Conservation (phyloP, 345 rosid species). For the Pugionium cornutum region DNA sequence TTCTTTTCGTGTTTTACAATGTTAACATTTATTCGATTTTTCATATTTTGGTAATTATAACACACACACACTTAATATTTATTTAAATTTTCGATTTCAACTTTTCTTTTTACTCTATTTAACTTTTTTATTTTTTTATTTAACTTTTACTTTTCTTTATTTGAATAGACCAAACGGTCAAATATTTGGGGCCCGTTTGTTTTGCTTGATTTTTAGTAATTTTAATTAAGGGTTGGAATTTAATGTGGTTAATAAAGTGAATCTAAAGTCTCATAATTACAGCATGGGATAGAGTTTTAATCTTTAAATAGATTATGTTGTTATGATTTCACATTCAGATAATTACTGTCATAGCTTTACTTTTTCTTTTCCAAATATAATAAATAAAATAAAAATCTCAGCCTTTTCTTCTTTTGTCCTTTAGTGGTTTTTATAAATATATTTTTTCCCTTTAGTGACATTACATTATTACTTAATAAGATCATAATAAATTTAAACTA, state of each 20-base stretch:
- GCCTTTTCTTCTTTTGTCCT: slow-evolving; percentile 35
- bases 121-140: slow-evolving; percentile 6
- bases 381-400: neutral
- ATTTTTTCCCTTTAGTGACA: slow-evolving; percentile 33
- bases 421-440: slow-evolving; percentile 26
- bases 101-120: slow-evolving; percentile 4
- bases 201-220: slow-evolving; percentile 38
- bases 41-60: neutral
- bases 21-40: slow-evolving; percentile 1
- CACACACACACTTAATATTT: slow-evolving; percentile 2
- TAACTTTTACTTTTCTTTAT: slow-evolving; percentile 43
- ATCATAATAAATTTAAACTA: neutral
- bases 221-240: slow-evolving; percentile 18
- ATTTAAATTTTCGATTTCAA: slow-evolving; percentile 22
- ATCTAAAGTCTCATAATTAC: slow-evolving; percentile 44
- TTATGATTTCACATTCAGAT: slow-evolving; percentile 40
- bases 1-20: slow-evolving; percentile 22
- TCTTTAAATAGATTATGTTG: slow-evolving; percentile 27
- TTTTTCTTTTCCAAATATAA: slow-evolving; percentile 18
- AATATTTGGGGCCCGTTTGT: slow-evolving; percentile 37
- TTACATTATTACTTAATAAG: slow-evolving; percentile 14
- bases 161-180: slow-evolving; percentile 42
- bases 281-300: slow-evolving; percentile 36
- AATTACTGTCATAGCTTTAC: slow-evolving; percentile 36
- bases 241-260: slow-evolving; percentile 36